phyloP scores from a whole-genome alignment of 768 basidiomycete species.

The Suillus luteus region DNA sequence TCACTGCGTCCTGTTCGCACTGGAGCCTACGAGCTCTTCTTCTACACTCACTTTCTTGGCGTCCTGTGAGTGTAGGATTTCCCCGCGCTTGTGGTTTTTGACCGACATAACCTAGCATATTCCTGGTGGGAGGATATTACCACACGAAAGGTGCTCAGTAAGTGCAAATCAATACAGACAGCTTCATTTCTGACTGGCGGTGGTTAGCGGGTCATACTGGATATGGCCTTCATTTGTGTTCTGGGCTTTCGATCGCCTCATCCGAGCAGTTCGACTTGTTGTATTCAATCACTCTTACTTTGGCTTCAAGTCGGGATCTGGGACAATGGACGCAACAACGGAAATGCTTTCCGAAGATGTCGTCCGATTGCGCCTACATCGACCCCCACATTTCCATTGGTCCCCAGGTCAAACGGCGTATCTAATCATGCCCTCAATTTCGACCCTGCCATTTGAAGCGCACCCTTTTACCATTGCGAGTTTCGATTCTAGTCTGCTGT shows the following conservation, averaged over 20 bases:
- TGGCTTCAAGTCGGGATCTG: slow-evolving; percentile 26
- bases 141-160: slow-evolving; percentile 34
- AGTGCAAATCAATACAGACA: slow-evolving; percentile 4
- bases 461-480: slow-evolving; percentile 67
- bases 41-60: slow-evolving; percentile 46
- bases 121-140: slow-evolving; percentile 43
- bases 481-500: slow-evolving; percentile 31
- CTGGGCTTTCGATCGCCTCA: slow-evolving; percentile 48
- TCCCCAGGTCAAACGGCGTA: slow-evolving; percentile 56
- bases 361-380: slow-evolving; percentile 47
- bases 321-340: slow-evolving; percentile 38
- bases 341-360: slow-evolving; percentile 49
- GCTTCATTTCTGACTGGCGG: neutral
- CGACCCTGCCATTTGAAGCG: slow-evolving; percentile 47
- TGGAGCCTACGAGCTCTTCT: slow-evolving; percentile 53
- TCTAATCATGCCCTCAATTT: slow-evolving; percentile 50
- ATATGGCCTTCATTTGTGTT: slow-evolving; percentile 34
- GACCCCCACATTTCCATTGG: slow-evolving; percentile 52
- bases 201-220: slow-evolving; percentile 25
- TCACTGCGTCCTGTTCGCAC: slow-evolving; percentile 52
- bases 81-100: rapidly evolving
- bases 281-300: slow-evolving; percentile 46
- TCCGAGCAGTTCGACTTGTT: slow-evolving; percentile 49
- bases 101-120: slow-evolving; percentile 26
- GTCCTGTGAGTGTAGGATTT: slow-evolving; percentile 37